phyloP scores from a whole-genome alignment of 371 early-diverging fungal genomes.

The Mucor circinelloides region DNA sequence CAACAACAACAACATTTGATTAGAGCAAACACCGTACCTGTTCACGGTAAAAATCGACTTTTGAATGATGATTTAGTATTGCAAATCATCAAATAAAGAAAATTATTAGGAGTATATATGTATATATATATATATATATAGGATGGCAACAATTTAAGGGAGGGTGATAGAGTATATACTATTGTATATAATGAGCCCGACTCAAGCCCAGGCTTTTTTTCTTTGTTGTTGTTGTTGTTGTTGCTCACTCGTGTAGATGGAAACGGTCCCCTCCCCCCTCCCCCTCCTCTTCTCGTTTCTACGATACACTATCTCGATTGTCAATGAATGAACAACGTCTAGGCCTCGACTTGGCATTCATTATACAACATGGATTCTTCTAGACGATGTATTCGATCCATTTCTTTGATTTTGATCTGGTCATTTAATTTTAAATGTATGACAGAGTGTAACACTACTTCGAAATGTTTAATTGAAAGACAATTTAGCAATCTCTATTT shows the following conservation, averaged over 20 bases:
- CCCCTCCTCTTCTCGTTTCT: background rate
- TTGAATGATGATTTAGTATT: conserved; percentile 22
- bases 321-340: background rate
- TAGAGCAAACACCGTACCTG: conserved; percentile 29
- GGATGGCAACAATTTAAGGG: background rate
- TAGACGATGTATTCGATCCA: background rate
- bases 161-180: background rate
- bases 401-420: background rate
- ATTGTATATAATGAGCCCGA: background rate
- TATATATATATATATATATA: background rate
- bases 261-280: background rate
- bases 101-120: background rate
- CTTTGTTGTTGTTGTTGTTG: background rate
- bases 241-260: background rate
- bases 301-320: background rate
- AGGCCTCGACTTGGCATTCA: background rate
- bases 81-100: conserved; percentile 22
- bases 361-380: background rate
- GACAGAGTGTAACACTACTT: background rate
- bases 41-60: conserved; percentile 17
- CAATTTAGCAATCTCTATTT: background rate
- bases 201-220: background rate
- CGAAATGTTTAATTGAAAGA: background rate
- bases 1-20: background rate
- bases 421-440: background rate